Percentiles rank a stretch among this genome's conserved stretches.
Conservation (phyloP, 805 yeast species). For the Kregervanrija fluxuum region DNA sequence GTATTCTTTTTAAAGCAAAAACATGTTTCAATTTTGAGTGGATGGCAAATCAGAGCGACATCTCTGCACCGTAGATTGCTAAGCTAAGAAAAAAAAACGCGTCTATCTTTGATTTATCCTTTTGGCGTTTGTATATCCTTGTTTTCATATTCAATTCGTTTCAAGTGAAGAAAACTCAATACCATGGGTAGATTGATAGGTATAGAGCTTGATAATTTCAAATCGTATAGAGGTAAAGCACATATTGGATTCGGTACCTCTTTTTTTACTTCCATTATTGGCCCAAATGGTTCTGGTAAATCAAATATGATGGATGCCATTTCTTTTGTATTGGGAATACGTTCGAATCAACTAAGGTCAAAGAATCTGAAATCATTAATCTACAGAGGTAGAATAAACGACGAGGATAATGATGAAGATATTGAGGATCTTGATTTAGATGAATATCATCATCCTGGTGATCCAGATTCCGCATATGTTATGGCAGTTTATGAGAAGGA, state of each 20-base stretch:
- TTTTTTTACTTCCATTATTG: slow-evolving; percentile 83
- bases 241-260: slow-evolving; percentile 78
- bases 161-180: background rate
- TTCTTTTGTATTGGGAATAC: slow-evolving; percentile 85
- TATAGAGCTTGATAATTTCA: slow-evolving; percentile 77
- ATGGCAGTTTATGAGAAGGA: slow-evolving; percentile 66
- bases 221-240: slow-evolving; percentile 77
- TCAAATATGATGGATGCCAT: slow-evolving; percentile 96
- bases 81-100: too few species aligned
- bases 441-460: slow-evolving; percentile 33
- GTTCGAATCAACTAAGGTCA: slow-evolving; percentile 70
- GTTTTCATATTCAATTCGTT: too few species aligned
- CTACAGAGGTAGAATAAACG: slow-evolving; percentile 58
- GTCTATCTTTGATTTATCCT: too few species aligned
- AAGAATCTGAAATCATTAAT: slow-evolving; percentile 66
- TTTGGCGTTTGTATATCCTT: background rate
- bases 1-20: background rate
- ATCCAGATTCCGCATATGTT: slow-evolving; percentile 59
- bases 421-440: slow-evolving; percentile 19
- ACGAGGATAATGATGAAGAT: slow-evolving; percentile 16
- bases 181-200: slow-evolving; percentile 79
- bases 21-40: background rate
- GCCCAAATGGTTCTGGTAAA: slow-evolving; percentile 99
- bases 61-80: too few species aligned
- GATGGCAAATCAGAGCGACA: too few species aligned